Evolutionary conservation across 1,284 basidiomycete species (phyloP), one percentile per base, ranked within the genome.

Genomic region (Schizophyllum commune): DNA sequence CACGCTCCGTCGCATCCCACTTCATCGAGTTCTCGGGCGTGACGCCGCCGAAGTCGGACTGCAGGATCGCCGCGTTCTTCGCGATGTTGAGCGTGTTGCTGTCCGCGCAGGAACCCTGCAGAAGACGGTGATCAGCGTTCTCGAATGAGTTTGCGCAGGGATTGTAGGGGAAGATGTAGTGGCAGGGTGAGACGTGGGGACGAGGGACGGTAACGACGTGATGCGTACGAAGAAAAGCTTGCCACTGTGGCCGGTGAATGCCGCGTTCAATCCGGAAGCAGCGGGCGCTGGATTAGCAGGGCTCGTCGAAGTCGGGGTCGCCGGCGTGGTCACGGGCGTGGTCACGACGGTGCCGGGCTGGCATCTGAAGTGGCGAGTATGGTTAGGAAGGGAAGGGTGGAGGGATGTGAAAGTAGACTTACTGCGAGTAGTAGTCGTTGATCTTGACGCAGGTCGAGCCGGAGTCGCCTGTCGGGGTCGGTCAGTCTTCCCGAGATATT

Each of bases 21-120:
- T 64, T 64, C 63, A 64, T 64, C 17, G 60, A 61, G 21, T 64
- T 64, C 32, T 64, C 63, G 9, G 63, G 63, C 1, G 63, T 64
- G 17, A 64, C 63, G 7, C 63, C 63, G 5, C 63, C 63, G 17
- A 64, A 64, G 39, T 64, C 60, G 5, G 58, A 53, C 17, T 33
- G 47, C 8, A 47, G 61, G 33, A 64, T 62, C n/a, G 63, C 63
- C 3, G 63, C 63, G 51, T 64, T 60, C 27, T 64, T 60, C 39
- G 60, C 59, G 13, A 64, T 60, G 5, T 60, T 64, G 34, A 13
- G 19, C 8, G 59, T 60, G 21, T 32, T n/a, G 20, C 39, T 47
- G 39, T 47, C 39, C 13, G 39, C 39, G 39, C 39, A 47, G 39
- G 39, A 11, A 8, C 39, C 39, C 39, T 47, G 39, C 3, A 47